phyloP scores from a whole-genome alignment of 805 yeast genomes.

The Candida ovalis region DNA sequence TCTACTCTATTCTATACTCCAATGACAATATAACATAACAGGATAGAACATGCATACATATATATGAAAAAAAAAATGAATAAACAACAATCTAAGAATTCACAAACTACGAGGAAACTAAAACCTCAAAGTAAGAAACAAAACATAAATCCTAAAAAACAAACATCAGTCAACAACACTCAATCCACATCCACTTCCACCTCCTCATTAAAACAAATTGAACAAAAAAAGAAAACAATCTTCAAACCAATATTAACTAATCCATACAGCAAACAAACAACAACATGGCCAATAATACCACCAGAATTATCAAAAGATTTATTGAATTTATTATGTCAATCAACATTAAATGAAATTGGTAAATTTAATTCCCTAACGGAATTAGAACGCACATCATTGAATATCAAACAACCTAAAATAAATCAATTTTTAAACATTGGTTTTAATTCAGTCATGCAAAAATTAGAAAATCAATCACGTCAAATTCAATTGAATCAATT shows the following conservation, averaged over 20 bases:
- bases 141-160: not conserved
- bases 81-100: slow-evolving; percentile 1
- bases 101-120: not conserved
- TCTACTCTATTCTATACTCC: too few relatives aligned
- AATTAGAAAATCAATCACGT: slow-evolving; percentile 38
- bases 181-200: not conserved
- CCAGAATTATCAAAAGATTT: slow-evolving; percentile 32
- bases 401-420: slow-evolving; percentile 28
- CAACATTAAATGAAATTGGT: slow-evolving; percentile 10
- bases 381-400: slow-evolving; percentile 19
- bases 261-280: slow-evolving; percentile 47
- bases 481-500: not conserved
- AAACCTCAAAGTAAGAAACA: not conserved
- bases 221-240: slow-evolving; percentile 49
- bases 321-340: slow-evolving; percentile 21
- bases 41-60: too few relatives aligned
- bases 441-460: slow-evolving; percentile 51
- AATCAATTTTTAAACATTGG: slow-evolving; percentile 37
- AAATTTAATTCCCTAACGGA: slow-evolving; percentile 20
- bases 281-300: slow-evolving; percentile 38
- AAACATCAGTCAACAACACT: not conserved
- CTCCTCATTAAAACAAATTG: slow-evolving; percentile 37
- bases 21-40: too few relatives aligned
- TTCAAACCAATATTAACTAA: slow-evolving; percentile 62
- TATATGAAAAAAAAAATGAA: too few relatives aligned